Evolutionary conservation across 129 eudicot species (phyloP).

Genomic region (Flaveria robusta): DNA sequence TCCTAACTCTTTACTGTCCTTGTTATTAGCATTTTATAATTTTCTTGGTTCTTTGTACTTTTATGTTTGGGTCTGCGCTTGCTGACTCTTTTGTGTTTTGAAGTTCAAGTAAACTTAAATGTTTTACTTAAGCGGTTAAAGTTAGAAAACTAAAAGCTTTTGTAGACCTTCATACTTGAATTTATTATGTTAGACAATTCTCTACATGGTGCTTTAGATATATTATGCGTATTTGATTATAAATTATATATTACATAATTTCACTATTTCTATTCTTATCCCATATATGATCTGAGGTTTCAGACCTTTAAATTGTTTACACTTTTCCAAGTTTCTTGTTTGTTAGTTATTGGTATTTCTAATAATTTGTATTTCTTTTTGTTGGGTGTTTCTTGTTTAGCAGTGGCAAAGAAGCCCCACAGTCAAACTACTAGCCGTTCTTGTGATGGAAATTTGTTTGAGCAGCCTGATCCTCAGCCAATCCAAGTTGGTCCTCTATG

Average conservation of each 20-base stretch:
- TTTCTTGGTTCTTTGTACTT: background rate
- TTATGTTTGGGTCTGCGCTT: background rate
- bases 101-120: no score
- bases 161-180: background rate
- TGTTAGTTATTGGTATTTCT: conserved; percentile 2
- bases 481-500: conserved; percentile 56
- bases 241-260: background rate
- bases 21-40: background rate
- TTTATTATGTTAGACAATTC: no score
- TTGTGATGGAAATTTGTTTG: conserved; percentile 55
- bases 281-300: background rate
- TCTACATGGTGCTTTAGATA: no score
- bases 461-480: conserved; percentile 34
- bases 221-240: no score
- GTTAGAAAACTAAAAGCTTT: background rate
- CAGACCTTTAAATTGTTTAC: background rate
- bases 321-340: background rate
- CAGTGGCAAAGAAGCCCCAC: conserved; percentile 51
- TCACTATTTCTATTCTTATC: background rate
- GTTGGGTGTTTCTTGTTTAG: conserved; percentile 36
- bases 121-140: background rate
- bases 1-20: background rate
- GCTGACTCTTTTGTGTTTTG: background rate
- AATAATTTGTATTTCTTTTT: conserved; percentile 8
- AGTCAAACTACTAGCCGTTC: conserved; percentile 48